phyloP scores from a whole-genome alignment of 768 basidiomycete species.

The Mycena metata region DNA sequence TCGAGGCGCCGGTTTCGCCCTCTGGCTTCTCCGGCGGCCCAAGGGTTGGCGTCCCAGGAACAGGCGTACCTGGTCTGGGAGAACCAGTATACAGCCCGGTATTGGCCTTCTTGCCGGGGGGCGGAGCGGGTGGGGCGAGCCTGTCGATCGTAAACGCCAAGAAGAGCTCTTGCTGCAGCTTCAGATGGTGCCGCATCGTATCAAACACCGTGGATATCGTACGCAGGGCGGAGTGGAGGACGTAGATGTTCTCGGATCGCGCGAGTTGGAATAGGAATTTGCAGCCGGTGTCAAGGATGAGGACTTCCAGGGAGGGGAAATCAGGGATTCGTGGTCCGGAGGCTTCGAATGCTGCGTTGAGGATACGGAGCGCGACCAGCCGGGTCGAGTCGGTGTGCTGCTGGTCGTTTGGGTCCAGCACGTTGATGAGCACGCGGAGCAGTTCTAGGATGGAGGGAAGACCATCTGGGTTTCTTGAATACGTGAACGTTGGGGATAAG shows the following conservation, averaged over 20 bases:
- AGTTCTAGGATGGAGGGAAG: conserved; percentile 94
- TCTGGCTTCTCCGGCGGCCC: conserved; percentile 59
- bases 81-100: conserved; percentile 53
- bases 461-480: conserved; percentile 69
- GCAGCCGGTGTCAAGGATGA: conserved; percentile 91
- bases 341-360: conserved; percentile 90
- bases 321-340: conserved; percentile 81
- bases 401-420: conserved; percentile 94
- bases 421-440: conserved; percentile 93
- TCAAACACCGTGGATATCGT: conserved; percentile 91
- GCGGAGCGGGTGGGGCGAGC: conserved; percentile 70
- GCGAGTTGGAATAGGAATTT: conserved; percentile 98
- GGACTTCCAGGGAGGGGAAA: conserved; percentile 81
- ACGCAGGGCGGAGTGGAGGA: conserved; percentile 86
- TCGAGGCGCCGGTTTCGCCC: conserved; percentile 56
- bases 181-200: conserved; percentile 87
- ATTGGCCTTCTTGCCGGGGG: conserved; percentile 50
- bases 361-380: conserved; percentile 85
- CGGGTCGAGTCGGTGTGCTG: conserved; percentile 97
- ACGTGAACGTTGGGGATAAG: conserved; percentile 24
- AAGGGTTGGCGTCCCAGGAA: conserved; percentile 57
- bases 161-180: conserved; percentile 96
- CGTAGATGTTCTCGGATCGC: conserved; percentile 85
- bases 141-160: conserved; percentile 95
- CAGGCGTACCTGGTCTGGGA: conserved; percentile 68